phyloP scores from a whole-genome alignment of 495 filamentous ascomycete genomes.

The Hypoxylon rickii region DNA sequence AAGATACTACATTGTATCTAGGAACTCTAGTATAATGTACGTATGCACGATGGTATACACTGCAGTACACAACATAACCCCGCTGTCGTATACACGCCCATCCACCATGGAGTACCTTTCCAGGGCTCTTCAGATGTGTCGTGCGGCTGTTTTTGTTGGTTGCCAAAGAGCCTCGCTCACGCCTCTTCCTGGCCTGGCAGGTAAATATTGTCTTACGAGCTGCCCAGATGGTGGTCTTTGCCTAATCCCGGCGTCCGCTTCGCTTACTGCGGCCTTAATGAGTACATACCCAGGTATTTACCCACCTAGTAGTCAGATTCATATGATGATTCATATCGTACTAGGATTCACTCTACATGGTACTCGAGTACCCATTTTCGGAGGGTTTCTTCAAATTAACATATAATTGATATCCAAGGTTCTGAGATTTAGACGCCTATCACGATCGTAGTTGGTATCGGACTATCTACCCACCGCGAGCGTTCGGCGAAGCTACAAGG shows the following conservation, averaged over 20 bases:
- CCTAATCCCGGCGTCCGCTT: constrained; percentile 11
- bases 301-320: constrained; percentile 3
- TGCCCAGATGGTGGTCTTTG: constrained; percentile 3
- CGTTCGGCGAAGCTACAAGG: not conserved
- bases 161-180: constrained; percentile 27
- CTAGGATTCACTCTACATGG: too few species aligned
- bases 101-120: too few species aligned
- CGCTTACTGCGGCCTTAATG: constrained; percentile 25
- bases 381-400: too few species aligned
- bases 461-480: constrained; percentile 7
- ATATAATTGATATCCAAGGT: too few species aligned
- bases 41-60: constrained; percentile 30
- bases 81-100: constrained; percentile 34
- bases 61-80: constrained; percentile 3
- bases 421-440: constrained; percentile 1
- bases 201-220: not conserved
- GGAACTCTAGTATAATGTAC: constrained; percentile 23
- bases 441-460: constrained; percentile 3
- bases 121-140: too few species aligned
- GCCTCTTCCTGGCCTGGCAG: constrained; percentile 15
- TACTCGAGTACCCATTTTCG: too few species aligned
- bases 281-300: constrained; percentile 8
- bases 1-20: not conserved
- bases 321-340: too few species aligned
- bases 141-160: constrained; percentile 20